Evolutionary conservation across 2,329 filamentous ascomycete species (phyloP), one percentile per base, ranked within the genome.

Genomic region (Teratosphaeria zuluensis): DNA sequence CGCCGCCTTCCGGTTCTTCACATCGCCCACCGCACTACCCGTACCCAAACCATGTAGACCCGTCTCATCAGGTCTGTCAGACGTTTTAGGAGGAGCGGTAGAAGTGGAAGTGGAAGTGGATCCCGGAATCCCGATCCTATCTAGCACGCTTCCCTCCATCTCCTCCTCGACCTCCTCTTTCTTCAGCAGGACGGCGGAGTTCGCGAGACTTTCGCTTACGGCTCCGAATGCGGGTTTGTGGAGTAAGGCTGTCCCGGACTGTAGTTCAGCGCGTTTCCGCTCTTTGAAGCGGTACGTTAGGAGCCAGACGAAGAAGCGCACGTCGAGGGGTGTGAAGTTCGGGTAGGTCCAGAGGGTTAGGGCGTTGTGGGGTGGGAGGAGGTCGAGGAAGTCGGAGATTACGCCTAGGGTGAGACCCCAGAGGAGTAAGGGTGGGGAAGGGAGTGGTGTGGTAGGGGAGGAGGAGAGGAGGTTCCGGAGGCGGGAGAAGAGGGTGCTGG

Each of bases 361-460:
- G 1, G 84, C 80, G 56, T 81, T 83, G 62, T 82, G 76, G 1
- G 84, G 84, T n/a, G 85, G 85, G 3, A 88, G 72, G 66, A 86
- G 79, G 62, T 88, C 84, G 28, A 88, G 76, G 62, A 88, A 84
- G 70, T 89, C 86, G 16, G 83, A 82, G 46, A 88, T 72, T 33
- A 89, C 81, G 4, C 85, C 85, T 1, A 88, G 75, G 0, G 86
- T 88, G 35, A 89, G 70, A 0, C 86, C 86, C 86, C 86, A 89
- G 1, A 88, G 80, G 11, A 87, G 71, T 1, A 88, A 73, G 1
- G 84, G 16, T 62, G 72, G 66, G 67, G 72, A 55, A 1, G 64
- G 64, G n/a, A 59, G 67, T 48, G 67, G 67, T 32, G 66, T 64
- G 57, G 70, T 67, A 2, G 68, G 42, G 35, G 63, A 56, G 9